Percentiles rank a stretch among this genome's conserved stretches.
Evolutionary conservation across 306 rosid genomes (phyloP).

Genomic region (Crotalaria pallida): DNA sequence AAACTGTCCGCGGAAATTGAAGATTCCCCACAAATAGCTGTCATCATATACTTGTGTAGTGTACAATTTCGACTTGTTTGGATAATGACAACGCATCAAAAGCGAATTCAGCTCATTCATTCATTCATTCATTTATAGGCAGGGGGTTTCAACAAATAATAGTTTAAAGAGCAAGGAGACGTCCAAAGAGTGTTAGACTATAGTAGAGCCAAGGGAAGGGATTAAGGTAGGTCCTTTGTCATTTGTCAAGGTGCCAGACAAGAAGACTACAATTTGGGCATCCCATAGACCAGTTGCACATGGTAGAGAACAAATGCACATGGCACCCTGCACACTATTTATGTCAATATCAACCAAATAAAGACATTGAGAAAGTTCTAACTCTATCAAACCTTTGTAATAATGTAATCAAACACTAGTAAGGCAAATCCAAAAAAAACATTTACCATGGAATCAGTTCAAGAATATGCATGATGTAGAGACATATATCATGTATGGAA

Average conservation of each 20-base stretch:
- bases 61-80: neutral
- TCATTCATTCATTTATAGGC: neutral
- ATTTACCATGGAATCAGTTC: neutral
- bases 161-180: neutral
- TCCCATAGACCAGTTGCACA: slow-evolving; percentile 46
- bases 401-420: slow-evolving; percentile 17
- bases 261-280: slow-evolving; percentile 34
- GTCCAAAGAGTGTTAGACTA: neutral
- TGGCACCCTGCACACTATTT: slow-evolving; percentile 37
- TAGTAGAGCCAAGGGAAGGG: neutral
- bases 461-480: slow-evolving; percentile 1
- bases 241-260: slow-evolving; percentile 38
- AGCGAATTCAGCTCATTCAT: neutral
- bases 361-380: slow-evolving; percentile 10
- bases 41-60: neutral
- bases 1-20: slow-evolving; percentile 5
- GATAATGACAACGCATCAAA: slow-evolving; percentile 28
- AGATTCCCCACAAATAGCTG: slow-evolving; percentile 25
- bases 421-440: slow-evolving; percentile 16
- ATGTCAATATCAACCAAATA: slow-evolving; percentile 17
- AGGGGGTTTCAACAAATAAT: slow-evolving; percentile 5
- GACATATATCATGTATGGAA: neutral
- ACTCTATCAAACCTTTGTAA: neutral
- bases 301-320: slow-evolving; percentile 56
- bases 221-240: slow-evolving; percentile 48